Conservation (phyloP, 1,284 basidiomycete species). For the Cutaneotrichosporon arboriforme region DNA sequence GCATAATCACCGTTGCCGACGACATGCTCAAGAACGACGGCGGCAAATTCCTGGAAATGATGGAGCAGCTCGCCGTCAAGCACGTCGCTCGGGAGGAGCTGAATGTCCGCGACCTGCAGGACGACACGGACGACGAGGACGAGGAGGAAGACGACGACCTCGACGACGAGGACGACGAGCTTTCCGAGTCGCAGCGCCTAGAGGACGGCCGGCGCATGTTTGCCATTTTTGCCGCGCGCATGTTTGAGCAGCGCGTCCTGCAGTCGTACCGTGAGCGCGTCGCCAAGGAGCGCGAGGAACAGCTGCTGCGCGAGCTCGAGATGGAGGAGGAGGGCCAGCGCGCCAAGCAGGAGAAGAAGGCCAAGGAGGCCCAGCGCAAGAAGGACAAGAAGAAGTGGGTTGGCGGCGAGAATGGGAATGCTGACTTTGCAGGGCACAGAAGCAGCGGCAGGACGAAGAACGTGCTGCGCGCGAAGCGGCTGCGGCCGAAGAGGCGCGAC, state of each 20-base stretch:
- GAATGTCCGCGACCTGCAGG: constrained; percentile 58
- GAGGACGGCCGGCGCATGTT: constrained; percentile 99
- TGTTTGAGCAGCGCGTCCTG: constrained; percentile 97
- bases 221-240: constrained; percentile 97
- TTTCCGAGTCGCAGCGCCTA: constrained; percentile 73
- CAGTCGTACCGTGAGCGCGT: constrained; percentile 86
- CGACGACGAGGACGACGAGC: constrained; percentile 44
- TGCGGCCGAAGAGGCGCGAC: constrained; percentile 72
- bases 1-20: constrained; percentile 97
- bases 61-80: constrained; percentile 96
- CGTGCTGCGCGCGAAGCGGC: constrained; percentile 71
- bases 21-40: constrained; percentile 98
- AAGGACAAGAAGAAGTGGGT: constrained; percentile 57
- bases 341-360: constrained; percentile 87
- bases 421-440: constrained; percentile 64
- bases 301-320: constrained; percentile 80
- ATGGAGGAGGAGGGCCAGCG: constrained; percentile 75
- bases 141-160: constrained; percentile 56
- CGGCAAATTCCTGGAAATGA: constrained; percentile 99
- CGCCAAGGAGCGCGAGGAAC: constrained; percentile 82
- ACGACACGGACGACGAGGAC: constrained; percentile 56
- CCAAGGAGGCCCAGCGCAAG: constrained; percentile 95
- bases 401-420: background rate
- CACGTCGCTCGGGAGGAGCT: constrained; percentile 89
- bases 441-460: constrained; percentile 86